Evolutionary conservation across 1,284 basidiomycete species (phyloP), one percentile per base, ranked within the genome.

Genomic region (Amylostereum areolatum): DNA sequence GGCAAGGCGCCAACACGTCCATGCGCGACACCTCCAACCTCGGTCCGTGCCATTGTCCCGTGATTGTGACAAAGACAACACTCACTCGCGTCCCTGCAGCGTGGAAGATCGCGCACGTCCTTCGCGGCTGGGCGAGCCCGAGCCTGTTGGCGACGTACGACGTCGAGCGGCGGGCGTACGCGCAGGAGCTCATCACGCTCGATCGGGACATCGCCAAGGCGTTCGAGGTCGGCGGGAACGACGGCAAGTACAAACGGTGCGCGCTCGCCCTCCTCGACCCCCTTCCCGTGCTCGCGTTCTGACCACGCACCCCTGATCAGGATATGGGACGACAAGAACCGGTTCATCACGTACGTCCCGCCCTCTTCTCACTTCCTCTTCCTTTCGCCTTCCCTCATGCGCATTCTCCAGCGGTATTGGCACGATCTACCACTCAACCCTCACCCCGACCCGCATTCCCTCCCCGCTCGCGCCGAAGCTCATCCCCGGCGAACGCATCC

Each of bases 31-130:
- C n/a, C 41, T 43, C 12, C 25, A 43, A 43, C 28, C 41, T 43
- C 25, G 18, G 41, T 43, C 18, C 18, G 18, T 18, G 18, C 18
- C 18, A 18, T 18, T 18, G 18, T 18, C 18, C 18, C 18, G 18
- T 18, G 18, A 18, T 18, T 18, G 18, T 18, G 18, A 18, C 18
- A 18, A 28, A 7, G 41, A 8, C 25, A 27, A n/a, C 34, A 9
- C 9, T 35, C 34, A n/a, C 28, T 25, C 8, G 30, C 18, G n/a
- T 11, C 18, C 7, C 39, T 29, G 28, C 41, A 43, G 52, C 46
- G 4, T 54, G 52, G 52, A 54, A 54, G 40, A 46, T 54, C 3
- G 46, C 52, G 0, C 33, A 37, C 7, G 49, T 51, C 3, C 7
- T 48, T 28, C 43, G 41, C 12, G 49, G 52, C 4, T 48, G 46